Evolutionary conservation across 345 rosid genomes (phyloP).

Genomic region (Tarenaya hassleriana): DNA sequence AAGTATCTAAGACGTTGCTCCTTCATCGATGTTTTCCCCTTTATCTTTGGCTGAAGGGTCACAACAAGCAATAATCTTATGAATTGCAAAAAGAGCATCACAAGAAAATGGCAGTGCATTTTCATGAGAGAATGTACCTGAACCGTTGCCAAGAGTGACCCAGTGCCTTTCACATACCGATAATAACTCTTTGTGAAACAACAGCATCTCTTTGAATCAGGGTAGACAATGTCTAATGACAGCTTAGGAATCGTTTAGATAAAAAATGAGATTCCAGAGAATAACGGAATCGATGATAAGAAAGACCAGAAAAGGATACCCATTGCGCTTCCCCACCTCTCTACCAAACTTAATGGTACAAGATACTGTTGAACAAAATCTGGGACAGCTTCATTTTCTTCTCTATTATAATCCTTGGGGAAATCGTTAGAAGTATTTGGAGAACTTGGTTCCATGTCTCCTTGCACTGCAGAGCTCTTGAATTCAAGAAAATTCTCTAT

Average conservation of each 20-base stretch:
- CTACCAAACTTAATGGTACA: constrained; percentile 69
- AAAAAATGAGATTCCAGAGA: background rate
- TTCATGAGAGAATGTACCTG: constrained; percentile 38
- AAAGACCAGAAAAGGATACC: constrained; percentile 52
- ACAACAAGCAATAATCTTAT: constrained; percentile 10
- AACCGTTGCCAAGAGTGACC: constrained; percentile 80
- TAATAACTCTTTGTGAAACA: constrained; percentile 96
- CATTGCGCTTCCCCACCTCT: constrained; percentile 96
- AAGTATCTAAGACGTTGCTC: constrained; percentile 81
- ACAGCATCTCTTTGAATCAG: constrained; percentile 86
- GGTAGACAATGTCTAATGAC: constrained; percentile 54
- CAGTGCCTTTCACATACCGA: constrained; percentile 90
- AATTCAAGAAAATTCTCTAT: constrained; percentile 70
- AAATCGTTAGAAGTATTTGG: constrained; percentile 22
- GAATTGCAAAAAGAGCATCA: background rate
- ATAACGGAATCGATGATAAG: constrained; percentile 6
- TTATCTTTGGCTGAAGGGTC: constrained; percentile 48
- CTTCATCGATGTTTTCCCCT: constrained; percentile 54
- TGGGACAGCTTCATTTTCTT: constrained; percentile 25
- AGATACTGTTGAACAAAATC: constrained; percentile 38
- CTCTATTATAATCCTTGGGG: constrained; percentile 27
- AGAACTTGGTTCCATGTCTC: constrained; percentile 24
- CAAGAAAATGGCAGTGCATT: background rate
- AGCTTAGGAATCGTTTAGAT: constrained; percentile 15
- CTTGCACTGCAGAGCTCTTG: constrained; percentile 24